Base-by-base conservation (phyloP, 768 basidiomycete genomes). In the Suillus subaureus region DNA sequence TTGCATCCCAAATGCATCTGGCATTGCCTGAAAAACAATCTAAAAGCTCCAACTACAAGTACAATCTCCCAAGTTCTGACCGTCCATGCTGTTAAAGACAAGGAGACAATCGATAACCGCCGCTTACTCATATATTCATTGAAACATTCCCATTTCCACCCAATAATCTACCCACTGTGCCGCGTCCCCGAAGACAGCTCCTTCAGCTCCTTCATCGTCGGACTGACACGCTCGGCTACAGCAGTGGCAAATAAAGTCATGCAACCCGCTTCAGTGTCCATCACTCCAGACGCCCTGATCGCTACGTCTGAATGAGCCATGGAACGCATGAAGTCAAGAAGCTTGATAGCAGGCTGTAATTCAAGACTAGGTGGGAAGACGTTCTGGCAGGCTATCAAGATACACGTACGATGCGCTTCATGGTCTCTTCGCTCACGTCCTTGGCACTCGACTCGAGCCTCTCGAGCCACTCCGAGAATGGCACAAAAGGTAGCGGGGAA, bases 151-250 rank as follows among this genome's bases (percentile, higher is more conserved):
- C 42, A 66, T 43, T 11, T 39, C 64, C 54, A 68, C 72, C 80
- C 80, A 81, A 64, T 81, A 81, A 33, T 66, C 69, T 18, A 80
- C 68, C 79, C 79, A 80, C 43, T 64, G 55, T 5, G 61, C 62
- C 4, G 69, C 77, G 58, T 78, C 71, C 60, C 58, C 6, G 58
- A 65, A 4, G 63, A 68, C 7, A 80, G 58, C 5, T 67, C 43
- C 35, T 71, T 64, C 23, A 78, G 62, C 4, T 58, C 58, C 37
- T 65, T 71, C 69, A 81, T 72, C 2, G 74, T 75, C 37, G 64
- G 49, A 63, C 80, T 82, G 54, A 75, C 43, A 0, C 56, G 61
- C 26, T 71, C 72, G 0, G 73, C 69, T 61, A 76, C 77, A 11
- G 61, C 64, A 0, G 73, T 77, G 0, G 73, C 49, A 55, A 80